A percentile compares a stretch with the other conserved stretches of the same genome.
Evolutionary conservation across 176 grass and related monocot species (phyloP).

Genomic region (Rhynchospora breviuscula): DNA sequence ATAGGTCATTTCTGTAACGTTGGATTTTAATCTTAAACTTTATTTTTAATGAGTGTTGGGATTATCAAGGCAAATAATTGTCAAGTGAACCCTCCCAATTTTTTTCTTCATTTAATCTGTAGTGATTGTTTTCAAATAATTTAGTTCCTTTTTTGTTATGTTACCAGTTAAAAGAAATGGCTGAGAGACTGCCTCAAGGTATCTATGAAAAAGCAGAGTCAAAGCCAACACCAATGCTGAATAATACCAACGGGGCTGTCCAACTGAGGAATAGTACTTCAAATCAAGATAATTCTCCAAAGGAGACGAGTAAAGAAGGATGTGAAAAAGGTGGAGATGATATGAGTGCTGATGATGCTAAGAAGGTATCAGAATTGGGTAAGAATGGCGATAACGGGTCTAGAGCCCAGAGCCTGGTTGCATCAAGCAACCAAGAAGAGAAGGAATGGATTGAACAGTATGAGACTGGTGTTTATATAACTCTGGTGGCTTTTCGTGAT

Average conservation of each 20-base stretch:
- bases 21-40: background rate
- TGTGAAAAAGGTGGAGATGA: slow-evolving; percentile 40
- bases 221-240: slow-evolving; percentile 35
- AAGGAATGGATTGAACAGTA: slow-evolving; percentile 94
- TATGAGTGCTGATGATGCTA: slow-evolving; percentile 41
- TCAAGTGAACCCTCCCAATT: no score
- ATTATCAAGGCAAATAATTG: background rate
- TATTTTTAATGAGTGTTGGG: background rate
- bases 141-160: slow-evolving; percentile 4
- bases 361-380: slow-evolving; percentile 29
- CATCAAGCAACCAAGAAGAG: slow-evolving; percentile 49
- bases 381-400: slow-evolving; percentile 51
- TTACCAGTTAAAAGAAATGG: slow-evolving; percentile 88
- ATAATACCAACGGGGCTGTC: slow-evolving; percentile 49
- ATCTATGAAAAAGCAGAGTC: slow-evolving; percentile 43
- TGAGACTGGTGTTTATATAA: slow-evolving; percentile 88
- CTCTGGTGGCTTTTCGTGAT: slow-evolving; percentile 65
- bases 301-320: slow-evolving; percentile 36
- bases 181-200: slow-evolving; percentile 72
- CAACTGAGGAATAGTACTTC: slow-evolving; percentile 44
- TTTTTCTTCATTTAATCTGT: background rate
- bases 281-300: slow-evolving; percentile 40
- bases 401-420: slow-evolving; percentile 41
- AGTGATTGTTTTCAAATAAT: slow-evolving; percentile 19
- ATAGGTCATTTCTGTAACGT: background rate